Conservation (phyloP, 192 early-diverging fungal species). For the Coemansia sp. region DNA sequence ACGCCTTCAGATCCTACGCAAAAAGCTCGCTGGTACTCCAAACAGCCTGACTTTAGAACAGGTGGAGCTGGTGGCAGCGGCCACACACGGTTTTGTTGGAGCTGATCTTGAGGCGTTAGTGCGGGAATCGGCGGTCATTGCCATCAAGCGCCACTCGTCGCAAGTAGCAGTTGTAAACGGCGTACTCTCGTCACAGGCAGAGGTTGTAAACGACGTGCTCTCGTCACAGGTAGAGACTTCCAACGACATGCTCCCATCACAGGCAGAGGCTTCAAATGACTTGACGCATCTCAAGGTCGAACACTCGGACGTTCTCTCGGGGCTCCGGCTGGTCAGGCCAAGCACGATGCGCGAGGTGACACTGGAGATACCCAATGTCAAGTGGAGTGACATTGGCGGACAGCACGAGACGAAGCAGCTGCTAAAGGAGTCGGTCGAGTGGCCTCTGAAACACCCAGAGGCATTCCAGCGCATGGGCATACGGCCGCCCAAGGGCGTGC, state of each 20-base stretch:
- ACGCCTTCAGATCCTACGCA: conserved; percentile 73
- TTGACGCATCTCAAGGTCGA: conserved; percentile 8
- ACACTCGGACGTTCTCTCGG: conserved; percentile 13
- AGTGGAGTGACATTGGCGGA: conserved; percentile 95
- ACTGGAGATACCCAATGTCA: conserved; percentile 91
- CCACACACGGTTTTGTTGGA: conserved; percentile 95
- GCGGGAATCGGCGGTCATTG: conserved; percentile 84
- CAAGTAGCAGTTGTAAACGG: neutral
- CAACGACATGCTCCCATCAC: too few relatives aligned
- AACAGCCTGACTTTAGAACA: conserved; percentile 65
- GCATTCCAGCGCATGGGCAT: conserved; percentile 88
- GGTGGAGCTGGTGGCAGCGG: conserved; percentile 61
- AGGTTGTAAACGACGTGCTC: too few relatives aligned
- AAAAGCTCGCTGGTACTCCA: conserved; percentile 69
- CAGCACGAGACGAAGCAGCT: conserved; percentile 89
- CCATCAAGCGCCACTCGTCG: conserved; percentile 60
- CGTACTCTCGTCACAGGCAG: neutral
- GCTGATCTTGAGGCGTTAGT: conserved; percentile 89
- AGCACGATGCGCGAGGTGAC: conserved; percentile 62
- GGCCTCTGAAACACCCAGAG: conserved; percentile 95
- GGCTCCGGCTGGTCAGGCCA: conserved; percentile 27
- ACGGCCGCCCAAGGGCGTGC: conserved; percentile 92
- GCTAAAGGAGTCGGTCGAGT: conserved; percentile 94
- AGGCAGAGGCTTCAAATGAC: neutral
- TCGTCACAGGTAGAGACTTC: too few relatives aligned